Base-by-base conservation (phyloP, 331 rosid genomes). In the Malus hybrid region DNA sequence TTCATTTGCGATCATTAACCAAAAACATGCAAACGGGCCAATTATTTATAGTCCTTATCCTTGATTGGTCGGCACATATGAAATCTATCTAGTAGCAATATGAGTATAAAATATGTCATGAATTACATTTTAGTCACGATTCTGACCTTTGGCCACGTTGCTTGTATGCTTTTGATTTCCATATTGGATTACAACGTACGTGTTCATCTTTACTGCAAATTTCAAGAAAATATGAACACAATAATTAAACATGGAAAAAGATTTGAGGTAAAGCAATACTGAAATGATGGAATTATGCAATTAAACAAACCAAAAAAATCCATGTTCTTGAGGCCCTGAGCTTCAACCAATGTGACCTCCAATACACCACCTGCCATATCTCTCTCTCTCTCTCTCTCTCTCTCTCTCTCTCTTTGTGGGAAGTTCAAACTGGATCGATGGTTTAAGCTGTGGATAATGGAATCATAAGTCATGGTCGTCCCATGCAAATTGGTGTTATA, bases 181-280 rank as follows among this genome's bases (percentile, higher is more conserved):
- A 78, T 71, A 78, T 53, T 44, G 72, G 34, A 78, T 71, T 20
- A 78, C 50, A 36, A 71, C 68, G 28, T 16, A 78, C 0, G 72
- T 42, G 52, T 71, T 62, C 72, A 78, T 78, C 71, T 78, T 71
- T 55, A 32, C 62, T 78, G 77, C 53, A 78, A 71, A 71, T 58
- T 34, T 72, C 67, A 20, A 57, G 57, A 15, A 8, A 20, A 13
- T 32, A 20, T 48, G 36, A 20, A 32, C 67, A 30, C 16, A 63
- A 29, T 7, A 6, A 32, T 8, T 19, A 3, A 32, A 19, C 18
- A 67, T 19, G 0, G 6, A 2, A 66, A 67, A 20, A 20, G 19
- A 50, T 19, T 63, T 34, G 5, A 48, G 42, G 63, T 7, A 48
- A 50, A 63, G 48, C 53, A 10, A 16, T 53, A 11, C 8, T 5